These are phyloP conservation scores for Terana coerulea DNA, from an alignment of 768 basidiomycete genomes.

Conservation along the genomic window DNA sequence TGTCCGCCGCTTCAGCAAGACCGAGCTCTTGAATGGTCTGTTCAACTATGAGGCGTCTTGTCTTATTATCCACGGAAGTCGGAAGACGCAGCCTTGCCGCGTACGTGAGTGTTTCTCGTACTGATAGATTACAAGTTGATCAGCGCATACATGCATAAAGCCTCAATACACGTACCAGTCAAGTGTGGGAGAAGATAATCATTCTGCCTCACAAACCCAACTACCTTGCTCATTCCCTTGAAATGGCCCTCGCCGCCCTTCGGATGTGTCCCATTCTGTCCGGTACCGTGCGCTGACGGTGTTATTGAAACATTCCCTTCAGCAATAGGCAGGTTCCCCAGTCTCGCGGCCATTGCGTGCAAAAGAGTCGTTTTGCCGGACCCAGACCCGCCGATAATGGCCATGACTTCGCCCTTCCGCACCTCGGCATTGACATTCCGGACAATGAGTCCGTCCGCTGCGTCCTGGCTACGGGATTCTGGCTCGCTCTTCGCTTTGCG, in stretches of 20 bases:
- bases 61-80: background rate
- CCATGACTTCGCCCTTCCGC: slow-evolving; percentile 10
- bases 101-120: slow-evolving; percentile 7
- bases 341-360: slow-evolving; percentile 7
- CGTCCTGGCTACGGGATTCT: background rate
- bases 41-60: slow-evolving; percentile 4
- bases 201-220: slow-evolving; percentile 39
- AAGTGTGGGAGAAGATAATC: slow-evolving; percentile 38
- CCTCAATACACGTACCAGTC: slow-evolving; percentile 2
- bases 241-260: slow-evolving; percentile 9
- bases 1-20: slow-evolving; percentile 37
- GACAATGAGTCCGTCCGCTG: slow-evolving; percentile 7
- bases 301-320: slow-evolving; percentile 3
- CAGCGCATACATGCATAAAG: background rate
- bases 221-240: slow-evolving; percentile 13
- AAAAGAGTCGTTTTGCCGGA: slow-evolving; percentile 15
- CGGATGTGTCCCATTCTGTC: background rate
- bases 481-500: background rate
- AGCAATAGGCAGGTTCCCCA: slow-evolving; percentile 8
- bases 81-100: slow-evolving; percentile 11
- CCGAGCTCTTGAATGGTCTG: slow-evolving; percentile 32
- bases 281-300: background rate
- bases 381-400: slow-evolving; percentile 13
- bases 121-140: background rate
- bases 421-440: slow-evolving; percentile 10